Base-by-base conservation (phyloP, 371 early-diverging fungal genomes). In the Aphelidium insulamus region DNA sequence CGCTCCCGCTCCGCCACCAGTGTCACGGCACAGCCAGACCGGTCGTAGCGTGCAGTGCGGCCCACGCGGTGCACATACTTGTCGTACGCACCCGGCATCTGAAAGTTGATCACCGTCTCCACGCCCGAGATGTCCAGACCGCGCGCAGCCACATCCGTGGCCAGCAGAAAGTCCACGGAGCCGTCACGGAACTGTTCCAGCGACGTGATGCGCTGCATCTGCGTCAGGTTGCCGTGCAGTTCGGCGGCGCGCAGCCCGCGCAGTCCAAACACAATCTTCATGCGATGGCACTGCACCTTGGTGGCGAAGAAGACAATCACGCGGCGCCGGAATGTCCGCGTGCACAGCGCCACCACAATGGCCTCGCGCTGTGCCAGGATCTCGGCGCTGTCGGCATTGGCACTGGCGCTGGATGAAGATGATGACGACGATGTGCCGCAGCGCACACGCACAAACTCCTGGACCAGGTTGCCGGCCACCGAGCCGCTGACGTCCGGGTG, bases 81-180 rank as follows among this genome's bases (percentile, higher is more conserved):
- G 28, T 78, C 69, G 54, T 88, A 88, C 44, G 73, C 74, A 26
- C 60, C 66, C 15, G 99, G 99, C 86, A 98, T 92, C 41, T 92
- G 87, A 57, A 81, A 97, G 62, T 99, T 98, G 55, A 99, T 90
- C 35, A 99, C 98, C 1, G 90, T 82, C 33, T 90, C 77, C 35
- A 99, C 78, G 21, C 97, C 98, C 46, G 83, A 74, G 43, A 99
- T 94, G 61, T 99, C 99, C 25, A 99, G 62, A 54, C 99, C 99
- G 55, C 99, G 73, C 5, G 94, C 81, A n/a, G 98, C 99, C 22
- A 99, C 61, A 68, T 99, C 98, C 0, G 99, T 98, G 11, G 95
- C 94, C 47, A 98, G 63, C 46, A 92, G 63, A 50, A 66, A 87
- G 42, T 80, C 83, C 10, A 75, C 82, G 41, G 73, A 66, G 15